Base-by-base conservation (phyloP, 805 yeast genomes). In the Candida bentonensis region DNA sequence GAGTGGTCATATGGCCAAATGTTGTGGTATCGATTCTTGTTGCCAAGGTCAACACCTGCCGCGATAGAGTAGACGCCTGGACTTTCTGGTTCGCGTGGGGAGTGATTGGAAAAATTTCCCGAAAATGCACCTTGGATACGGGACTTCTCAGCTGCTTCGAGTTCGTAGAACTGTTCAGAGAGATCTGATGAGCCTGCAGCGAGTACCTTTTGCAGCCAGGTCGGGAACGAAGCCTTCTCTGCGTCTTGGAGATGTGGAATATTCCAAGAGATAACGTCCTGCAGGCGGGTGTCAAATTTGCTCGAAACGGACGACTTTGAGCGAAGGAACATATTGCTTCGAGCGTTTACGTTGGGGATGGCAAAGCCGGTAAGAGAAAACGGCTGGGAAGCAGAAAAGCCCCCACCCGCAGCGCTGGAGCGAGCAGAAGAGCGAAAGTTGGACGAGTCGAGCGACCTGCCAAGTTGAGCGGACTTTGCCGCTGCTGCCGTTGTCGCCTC, bases 1-100 rank as follows among this genome's bases (percentile, higher is more conserved):
- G 94, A 74, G 54, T 83, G 89, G 56, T 84, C 94, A 61, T 75
- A 88, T 3, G 95, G 87, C 55, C 82, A 80, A 39, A 88, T 83
- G 59, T 88, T 94, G 54, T 83, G 82, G 66, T 88, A 88, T 47
- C 97, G 65, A 60, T 88, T 86, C 56, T 87, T 87, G 44, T 71
- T 61, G 22, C 94, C 89, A 39, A 78, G 69, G 60, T 86, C 95
- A 36, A 87, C 78, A 4, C 95, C 96, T 3, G 81, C 75, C 27
- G 79, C 74, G 25, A 83, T 72, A 23, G 67, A 57, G 21, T 77
- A 75, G 2, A 63, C 56, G 2, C 58, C 64, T 3, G 48, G 53
- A 15, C 25, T 39, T n/a, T 2, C 22, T 41, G 3, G 50, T 42
- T 9, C 25, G 7, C 26, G 7, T 20, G 7, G 20, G 39, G 39